phyloP scores from a whole-genome alignment of 2,329 filamentous ascomycete species.

The Capronia americana region DNA sequence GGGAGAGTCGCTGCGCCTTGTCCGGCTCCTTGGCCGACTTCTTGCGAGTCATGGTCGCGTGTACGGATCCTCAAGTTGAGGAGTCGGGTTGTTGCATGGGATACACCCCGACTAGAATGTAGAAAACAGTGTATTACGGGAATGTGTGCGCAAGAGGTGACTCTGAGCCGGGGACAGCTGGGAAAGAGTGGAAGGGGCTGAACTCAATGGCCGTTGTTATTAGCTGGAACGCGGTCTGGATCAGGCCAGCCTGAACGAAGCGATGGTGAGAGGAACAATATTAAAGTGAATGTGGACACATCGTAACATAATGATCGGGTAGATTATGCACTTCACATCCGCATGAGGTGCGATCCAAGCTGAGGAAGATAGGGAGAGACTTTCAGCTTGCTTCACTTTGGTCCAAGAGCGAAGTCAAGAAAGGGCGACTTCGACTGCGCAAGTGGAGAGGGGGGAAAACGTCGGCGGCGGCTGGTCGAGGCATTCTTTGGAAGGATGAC shows the following conservation, averaged over 20 bases:
- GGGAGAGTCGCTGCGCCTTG: constrained; percentile 72
- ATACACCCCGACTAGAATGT: neutral
- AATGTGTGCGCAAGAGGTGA: constrained; percentile 3
- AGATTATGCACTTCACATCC: constrained; percentile 15
- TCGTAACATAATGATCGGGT: constrained; percentile 34
- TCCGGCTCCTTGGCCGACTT: constrained; percentile 30
- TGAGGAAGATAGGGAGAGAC: constrained; percentile 20
- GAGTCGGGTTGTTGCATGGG: constrained; percentile 10
- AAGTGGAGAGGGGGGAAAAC: constrained; percentile 12
- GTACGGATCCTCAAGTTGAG: neutral
- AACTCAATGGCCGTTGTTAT: constrained; percentile 11
- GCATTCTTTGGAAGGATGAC: constrained; percentile 7
- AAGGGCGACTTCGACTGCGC: constrained; percentile 15
- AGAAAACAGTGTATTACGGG: neutral
- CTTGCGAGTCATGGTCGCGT: constrained; percentile 38
- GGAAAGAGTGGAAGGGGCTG: constrained; percentile 35
- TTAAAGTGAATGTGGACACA: constrained; percentile 28
- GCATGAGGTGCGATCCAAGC: constrained; percentile 9
- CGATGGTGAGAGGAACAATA: constrained; percentile 19
- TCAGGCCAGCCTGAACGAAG: constrained; percentile 35
- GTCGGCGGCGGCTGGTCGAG: constrained; percentile 19
- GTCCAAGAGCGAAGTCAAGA: constrained; percentile 13
- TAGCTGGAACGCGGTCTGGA: constrained; percentile 29
- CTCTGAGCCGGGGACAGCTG: constrained; percentile 1
- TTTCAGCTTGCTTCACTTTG: constrained; percentile 29